Conservation (phyloP, 495 filamentous ascomycete genomes). For the Hyaloscypha variabilis region DNA sequence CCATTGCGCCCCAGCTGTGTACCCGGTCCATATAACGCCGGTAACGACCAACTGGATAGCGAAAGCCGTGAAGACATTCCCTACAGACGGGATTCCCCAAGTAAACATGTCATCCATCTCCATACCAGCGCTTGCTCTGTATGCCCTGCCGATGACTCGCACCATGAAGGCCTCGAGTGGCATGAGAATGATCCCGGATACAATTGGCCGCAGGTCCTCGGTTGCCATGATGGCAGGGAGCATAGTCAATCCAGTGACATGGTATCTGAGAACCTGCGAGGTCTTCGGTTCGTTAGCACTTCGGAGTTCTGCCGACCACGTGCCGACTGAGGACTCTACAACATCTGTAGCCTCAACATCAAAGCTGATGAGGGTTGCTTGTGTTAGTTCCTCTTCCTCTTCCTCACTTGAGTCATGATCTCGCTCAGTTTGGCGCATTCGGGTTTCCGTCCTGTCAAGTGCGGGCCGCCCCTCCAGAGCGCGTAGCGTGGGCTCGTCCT, state of each 20-base stretch:
- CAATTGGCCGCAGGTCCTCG: slow-evolving; percentile 23
- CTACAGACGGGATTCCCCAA: not conserved
- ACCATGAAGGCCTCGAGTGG: slow-evolving; percentile 33
- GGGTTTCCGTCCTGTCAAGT: slow-evolving; percentile 11
- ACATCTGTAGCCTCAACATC: slow-evolving; percentile 55
- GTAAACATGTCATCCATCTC: slow-evolving; percentile 17
- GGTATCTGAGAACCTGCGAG: slow-evolving; percentile 23
- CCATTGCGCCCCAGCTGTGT: slow-evolving; percentile 19
- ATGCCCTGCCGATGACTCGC: slow-evolving; percentile 27
- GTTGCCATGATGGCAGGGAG: slow-evolving; percentile 33
- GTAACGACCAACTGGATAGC: slow-evolving; percentile 24
- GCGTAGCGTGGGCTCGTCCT: slow-evolving; percentile 29
- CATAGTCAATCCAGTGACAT: slow-evolving; percentile 30
- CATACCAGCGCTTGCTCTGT: slow-evolving; percentile 22
- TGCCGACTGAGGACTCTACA: slow-evolving; percentile 40
- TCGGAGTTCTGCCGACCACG: slow-evolving; percentile 59
- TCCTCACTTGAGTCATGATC: slow-evolving; percentile 38
- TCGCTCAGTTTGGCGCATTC: not conserved
- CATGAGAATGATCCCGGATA: slow-evolving; percentile 23
- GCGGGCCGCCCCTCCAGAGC: slow-evolving; percentile 30
- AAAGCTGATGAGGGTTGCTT: slow-evolving; percentile 57
- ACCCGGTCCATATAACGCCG: slow-evolving; percentile 29
- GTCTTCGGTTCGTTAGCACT: slow-evolving; percentile 31
- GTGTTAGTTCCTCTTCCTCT: slow-evolving; percentile 50
- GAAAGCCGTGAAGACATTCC: slow-evolving; percentile 18